A percentile compares a stretch with the other conserved stretches of the same genome.
Conservation (phyloP, 2,329 filamentous ascomycete genomes). For the Falciphora oryzae region DNA sequence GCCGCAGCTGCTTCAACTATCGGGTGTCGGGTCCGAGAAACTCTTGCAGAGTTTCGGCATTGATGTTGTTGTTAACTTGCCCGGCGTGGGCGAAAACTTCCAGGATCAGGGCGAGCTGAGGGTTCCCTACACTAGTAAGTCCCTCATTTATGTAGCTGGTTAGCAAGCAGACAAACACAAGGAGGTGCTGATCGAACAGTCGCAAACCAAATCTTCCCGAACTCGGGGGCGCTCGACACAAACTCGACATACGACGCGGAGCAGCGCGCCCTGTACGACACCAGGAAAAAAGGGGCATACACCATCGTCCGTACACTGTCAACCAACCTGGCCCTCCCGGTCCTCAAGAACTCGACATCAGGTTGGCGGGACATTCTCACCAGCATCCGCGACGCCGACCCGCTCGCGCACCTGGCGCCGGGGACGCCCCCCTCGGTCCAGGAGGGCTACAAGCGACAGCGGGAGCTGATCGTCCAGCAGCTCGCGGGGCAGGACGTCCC, state of each 20-base stretch:
- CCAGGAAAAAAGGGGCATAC: conserved; percentile 25
- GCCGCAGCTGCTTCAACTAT: conserved; percentile 41
- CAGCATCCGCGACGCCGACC: conserved; percentile 22
- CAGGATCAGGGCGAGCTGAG: conserved; percentile 30
- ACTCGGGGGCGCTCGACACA: conserved; percentile 22
- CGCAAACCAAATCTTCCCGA: conserved; percentile 23
- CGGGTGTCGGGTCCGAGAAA: conserved; percentile 38
- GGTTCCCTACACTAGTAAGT: conserved; percentile 14
- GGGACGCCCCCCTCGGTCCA: conserved; percentile 27
- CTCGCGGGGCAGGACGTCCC: conserved; percentile 21
- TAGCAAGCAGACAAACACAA: too few relatives aligned
- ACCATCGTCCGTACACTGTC: conserved; percentile 22
- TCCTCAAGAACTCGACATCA: conserved; percentile 24
- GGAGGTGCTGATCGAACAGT: conserved; percentile 2
- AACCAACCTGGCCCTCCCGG: conserved; percentile 23
- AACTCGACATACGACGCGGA: conserved; percentile 29
- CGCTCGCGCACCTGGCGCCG: conserved; percentile 25
- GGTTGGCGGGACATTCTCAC: neutral
- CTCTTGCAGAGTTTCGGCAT: conserved; percentile 33
- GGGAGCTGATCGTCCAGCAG: conserved; percentile 25
- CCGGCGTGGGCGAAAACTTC: conserved; percentile 43
- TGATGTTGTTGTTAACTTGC: conserved; percentile 34
- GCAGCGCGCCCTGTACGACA: conserved; percentile 25
- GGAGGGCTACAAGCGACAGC: conserved; percentile 30
- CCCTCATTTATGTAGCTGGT: too few relatives aligned